These are phyloP conservation scores for Puccinia polysora DNA, from an alignment of 1,284 basidiomycete genomes.

Conservation along the genomic window DNA sequence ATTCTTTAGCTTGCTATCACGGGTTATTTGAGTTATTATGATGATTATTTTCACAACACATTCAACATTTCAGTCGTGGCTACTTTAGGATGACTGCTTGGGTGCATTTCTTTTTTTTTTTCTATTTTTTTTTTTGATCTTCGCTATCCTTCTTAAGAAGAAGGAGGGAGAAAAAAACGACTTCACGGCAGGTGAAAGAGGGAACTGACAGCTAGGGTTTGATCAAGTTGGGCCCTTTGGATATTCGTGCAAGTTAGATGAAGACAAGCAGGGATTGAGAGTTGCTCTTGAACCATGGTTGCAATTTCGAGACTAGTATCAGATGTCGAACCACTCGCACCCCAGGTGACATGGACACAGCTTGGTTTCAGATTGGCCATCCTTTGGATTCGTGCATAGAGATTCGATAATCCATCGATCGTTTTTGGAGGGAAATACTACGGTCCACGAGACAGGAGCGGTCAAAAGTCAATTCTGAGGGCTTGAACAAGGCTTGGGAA, in stretches of 20 bases:
- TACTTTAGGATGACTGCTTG: background rate
- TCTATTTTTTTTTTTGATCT: background rate
- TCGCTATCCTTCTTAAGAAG: background rate
- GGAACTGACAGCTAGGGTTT: conserved; percentile 58
- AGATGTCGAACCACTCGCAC: conserved; percentile 88
- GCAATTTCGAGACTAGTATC: conserved; percentile 76
- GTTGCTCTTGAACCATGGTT: conserved; percentile 64
- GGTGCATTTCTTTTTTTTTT: background rate
- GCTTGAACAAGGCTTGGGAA: conserved; percentile 38
- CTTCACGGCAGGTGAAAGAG: background rate
- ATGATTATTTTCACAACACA: background rate
- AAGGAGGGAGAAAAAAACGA: conserved; percentile 10
- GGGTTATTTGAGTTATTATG: conserved; percentile 22
- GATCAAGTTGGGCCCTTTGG: conserved; percentile 78
- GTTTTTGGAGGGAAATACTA: conserved; percentile 96
- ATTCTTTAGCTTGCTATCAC: conserved; percentile 67
- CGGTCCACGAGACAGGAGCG: conserved; percentile 58
- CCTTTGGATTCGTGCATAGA: conserved; percentile 72
- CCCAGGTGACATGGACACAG: conserved; percentile 88
- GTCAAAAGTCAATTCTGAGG: conserved; percentile 52
- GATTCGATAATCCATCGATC: conserved; percentile 81
- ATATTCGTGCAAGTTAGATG: conserved; percentile 99
- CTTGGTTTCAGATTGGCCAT: conserved; percentile 66
- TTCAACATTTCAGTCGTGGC: conserved; percentile 45
- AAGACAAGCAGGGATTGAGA: conserved; percentile 80